A percentile compares a stretch with the other conserved stretches of the same genome.
Conservation (phyloP, 1,139 yeast genomes). For the Zygotorulaspora mrakii region DNA sequence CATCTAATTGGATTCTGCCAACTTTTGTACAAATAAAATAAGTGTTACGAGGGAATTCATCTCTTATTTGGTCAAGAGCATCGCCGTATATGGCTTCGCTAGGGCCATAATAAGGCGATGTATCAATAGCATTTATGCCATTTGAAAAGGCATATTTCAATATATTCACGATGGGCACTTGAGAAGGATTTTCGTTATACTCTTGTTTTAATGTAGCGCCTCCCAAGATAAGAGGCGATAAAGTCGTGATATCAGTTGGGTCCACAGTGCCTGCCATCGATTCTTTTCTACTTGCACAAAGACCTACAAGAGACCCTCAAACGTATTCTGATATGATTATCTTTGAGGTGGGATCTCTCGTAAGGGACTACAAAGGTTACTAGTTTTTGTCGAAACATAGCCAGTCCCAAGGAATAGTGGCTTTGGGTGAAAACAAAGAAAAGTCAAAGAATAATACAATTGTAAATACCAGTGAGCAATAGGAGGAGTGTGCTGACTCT, state of each 20-base stretch:
- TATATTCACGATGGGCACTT: conserved; percentile 55
- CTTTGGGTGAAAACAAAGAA: too few species aligned
- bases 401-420: too few species aligned
- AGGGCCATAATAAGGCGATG: conserved; percentile 91
- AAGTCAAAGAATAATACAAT: too few species aligned
- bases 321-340: too few species aligned
- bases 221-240: conserved; percentile 60
- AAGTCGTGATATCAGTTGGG: conserved; percentile 12
- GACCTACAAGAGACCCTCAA: too few species aligned
- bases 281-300: too few species aligned
- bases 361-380: too few species aligned
- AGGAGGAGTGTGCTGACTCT: too few species aligned
- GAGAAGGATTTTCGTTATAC: conserved; percentile 63
- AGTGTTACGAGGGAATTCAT: conserved; percentile 53
- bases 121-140: conserved; percentile 79
- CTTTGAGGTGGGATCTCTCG: too few species aligned
- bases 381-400: too few species aligned
- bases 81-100: conserved; percentile 73
- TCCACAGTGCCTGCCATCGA: conserved; percentile 1
- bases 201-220: conserved; percentile 84
- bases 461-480: too few species aligned
- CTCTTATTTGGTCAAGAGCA: conserved; percentile 45
- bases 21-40: conserved; percentile 83
- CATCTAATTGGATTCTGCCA: conserved; percentile 64
- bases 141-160: conserved; percentile 55